Evolutionary conservation across 139 green algal species (phyloP), one percentile per base, ranked within the genome.

Genomic region (Chlamydomonas incerta): DNA sequence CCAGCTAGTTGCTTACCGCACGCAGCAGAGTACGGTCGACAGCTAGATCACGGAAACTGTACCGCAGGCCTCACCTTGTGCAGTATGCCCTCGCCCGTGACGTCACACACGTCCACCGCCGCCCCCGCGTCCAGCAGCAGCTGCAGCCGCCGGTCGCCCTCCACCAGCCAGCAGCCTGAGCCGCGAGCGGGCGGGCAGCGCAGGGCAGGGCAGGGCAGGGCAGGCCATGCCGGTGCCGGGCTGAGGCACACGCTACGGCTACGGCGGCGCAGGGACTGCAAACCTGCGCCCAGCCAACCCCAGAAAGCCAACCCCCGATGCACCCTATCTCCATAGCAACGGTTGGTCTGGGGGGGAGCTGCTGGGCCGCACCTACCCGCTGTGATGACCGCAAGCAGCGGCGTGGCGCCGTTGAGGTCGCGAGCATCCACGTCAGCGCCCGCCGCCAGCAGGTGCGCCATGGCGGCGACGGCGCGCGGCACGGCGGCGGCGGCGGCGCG

Each of bases 31-130:
- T n/a, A n/a, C n/a, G n/a, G n/a, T n/a, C n/a, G n/a, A n/a, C n/a
- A n/a, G n/a, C n/a, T n/a, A n/a, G n/a, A n/a, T n/a, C n/a, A n/a
- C n/a, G n/a, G n/a, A n/a, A n/a, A n/a, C n/a, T n/a, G n/a, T n/a
- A n/a, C n/a, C n/a, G n/a, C n/a, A n/a, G n/a, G 11, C 34, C 75
- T 24, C 26, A 68, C 80, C 80, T 83, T 80, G 83, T 88, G 83
- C 50, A 88, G 83, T 29, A 83, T 65, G 1, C 74, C 65, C 66
- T 88, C 66, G 17, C 83, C 83, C 15, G 35, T 10, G 3, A 2
- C n/a, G 46, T 88, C 74, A 3, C 63, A 33, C 2, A 73, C 29
- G 26, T 73, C 37, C 37, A 80, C 72, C 33, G 33, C 5, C 0
- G 72, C 74, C 4, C 83, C 83, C 26, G 55, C 63, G 3, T 31